Evolutionary conservation across 805 yeast genomes (phyloP).

Genomic region (Novakomyces olei): DNA sequence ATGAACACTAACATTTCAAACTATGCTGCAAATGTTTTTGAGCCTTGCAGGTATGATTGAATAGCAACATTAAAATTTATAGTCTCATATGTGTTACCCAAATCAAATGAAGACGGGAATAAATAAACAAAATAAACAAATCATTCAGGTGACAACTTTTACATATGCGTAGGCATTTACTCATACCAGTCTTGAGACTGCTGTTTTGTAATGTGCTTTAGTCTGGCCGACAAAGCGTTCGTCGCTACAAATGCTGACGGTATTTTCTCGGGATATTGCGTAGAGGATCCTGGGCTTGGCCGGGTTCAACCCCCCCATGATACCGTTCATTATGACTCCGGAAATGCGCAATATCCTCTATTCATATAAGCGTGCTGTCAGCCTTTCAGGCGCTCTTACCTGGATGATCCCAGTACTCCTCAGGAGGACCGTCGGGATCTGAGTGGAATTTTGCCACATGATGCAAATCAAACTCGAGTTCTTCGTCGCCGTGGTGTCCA

Average conservation of each 20-base stretch:
- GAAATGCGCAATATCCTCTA: slow-evolving; percentile 30
- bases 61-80: too few relatives aligned
- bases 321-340: slow-evolving; percentile 1
- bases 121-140: too few relatives aligned
- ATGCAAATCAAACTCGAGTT: slow-evolving; percentile 77
- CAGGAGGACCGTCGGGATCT: slow-evolving; percentile 6
- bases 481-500: slow-evolving; percentile 87
- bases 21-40: too few relatives aligned
- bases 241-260: not conserved
- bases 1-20: too few relatives aligned
- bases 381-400: too few relatives aligned
- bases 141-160: too few relatives aligned
- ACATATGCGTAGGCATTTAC: too few relatives aligned
- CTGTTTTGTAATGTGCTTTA: not conserved
- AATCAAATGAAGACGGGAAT: too few relatives aligned
- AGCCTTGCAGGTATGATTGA: too few relatives aligned
- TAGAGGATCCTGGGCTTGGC: not conserved
- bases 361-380: too few relatives aligned
- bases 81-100: too few relatives aligned
- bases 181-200: not conserved
- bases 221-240: not conserved
- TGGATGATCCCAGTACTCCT: slow-evolving; percentile 5
- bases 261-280: slow-evolving; percentile 1
- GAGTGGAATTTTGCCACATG: slow-evolving; percentile 52
- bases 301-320: slow-evolving; percentile 1